Evolutionary conservation across 306 rosid species (phyloP).

Genomic region (Lathyrus tuberosus): DNA sequence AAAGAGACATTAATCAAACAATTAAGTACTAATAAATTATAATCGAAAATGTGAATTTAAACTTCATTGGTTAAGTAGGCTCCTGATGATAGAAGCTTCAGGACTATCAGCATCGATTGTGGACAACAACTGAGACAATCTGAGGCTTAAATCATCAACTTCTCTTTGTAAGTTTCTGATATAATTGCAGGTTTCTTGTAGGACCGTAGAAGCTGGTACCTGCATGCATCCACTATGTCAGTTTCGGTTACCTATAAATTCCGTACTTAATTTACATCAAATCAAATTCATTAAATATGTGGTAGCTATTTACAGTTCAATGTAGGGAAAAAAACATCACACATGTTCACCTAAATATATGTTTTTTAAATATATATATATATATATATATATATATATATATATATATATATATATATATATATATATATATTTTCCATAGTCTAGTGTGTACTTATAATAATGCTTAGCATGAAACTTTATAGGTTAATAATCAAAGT

Average conservation of each 20-base stretch:
- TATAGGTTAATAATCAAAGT: no score
- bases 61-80: constrained; percentile 73
- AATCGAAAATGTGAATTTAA: background rate
- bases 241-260: constrained; percentile 1
- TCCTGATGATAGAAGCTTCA: constrained; percentile 90
- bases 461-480: no score
- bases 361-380: no score
- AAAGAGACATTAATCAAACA: constrained; percentile 25
- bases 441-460: no score
- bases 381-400: no score
- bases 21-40: background rate
- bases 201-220: constrained; percentile 98
- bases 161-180: constrained; percentile 85
- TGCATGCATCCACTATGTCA: constrained; percentile 43
- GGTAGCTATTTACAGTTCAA: background rate
- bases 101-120: constrained; percentile 90
- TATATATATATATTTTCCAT: no score
- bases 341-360: constrained; percentile 34
- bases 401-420: no score
- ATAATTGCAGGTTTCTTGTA: constrained; percentile 98
- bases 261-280: constrained; percentile 24
- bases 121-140: constrained; percentile 80
- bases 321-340: constrained; percentile 20
- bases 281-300: background rate
- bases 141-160: constrained; percentile 81